Conservation (phyloP, 495 filamentous ascomycete species). For the Collariella sp. region DNA sequence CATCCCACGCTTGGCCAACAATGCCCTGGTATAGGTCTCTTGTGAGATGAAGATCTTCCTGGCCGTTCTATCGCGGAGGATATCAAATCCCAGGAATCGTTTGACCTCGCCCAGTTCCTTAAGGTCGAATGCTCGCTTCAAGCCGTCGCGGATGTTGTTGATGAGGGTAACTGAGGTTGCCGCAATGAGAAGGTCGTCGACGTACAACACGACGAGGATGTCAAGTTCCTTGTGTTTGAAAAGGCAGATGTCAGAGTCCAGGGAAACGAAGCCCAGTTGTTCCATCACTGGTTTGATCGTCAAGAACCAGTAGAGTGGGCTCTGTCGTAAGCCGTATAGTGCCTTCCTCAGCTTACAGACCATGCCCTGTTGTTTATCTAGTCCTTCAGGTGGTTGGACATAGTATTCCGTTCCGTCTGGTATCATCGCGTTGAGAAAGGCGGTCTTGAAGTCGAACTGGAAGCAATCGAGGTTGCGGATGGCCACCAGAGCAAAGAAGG, state of each 20-base stretch:
- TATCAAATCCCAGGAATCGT: constrained; percentile 1
- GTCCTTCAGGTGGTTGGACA: neutral
- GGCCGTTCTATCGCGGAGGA: neutral
- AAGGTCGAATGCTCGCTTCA: neutral
- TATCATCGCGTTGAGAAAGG: neutral
- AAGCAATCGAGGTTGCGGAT: neutral
- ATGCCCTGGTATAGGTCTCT: neutral
- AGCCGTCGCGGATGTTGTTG: neutral
- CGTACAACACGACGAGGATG: neutral
- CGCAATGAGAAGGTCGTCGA: constrained; percentile 1
- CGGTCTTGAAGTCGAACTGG: constrained; percentile 7
- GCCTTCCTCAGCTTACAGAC: constrained; percentile 1
- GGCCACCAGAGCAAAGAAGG: neutral
- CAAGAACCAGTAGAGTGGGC: constrained; percentile 7
- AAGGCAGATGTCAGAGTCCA: neutral
- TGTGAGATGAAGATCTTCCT: constrained; percentile 1
- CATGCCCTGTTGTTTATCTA: neutral
- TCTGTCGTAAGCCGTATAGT: neutral
- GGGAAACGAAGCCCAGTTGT: neutral
- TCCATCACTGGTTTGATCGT: neutral
- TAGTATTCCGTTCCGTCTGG: neutral
- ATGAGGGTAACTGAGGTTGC: neutral
- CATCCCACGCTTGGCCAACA: neutral
- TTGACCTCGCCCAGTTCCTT: constrained; percentile 1
- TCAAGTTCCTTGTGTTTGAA: neutral